Evolutionary conservation across 257 asterid genomes (phyloP).

Genomic region (Cordia subcordata): DNA sequence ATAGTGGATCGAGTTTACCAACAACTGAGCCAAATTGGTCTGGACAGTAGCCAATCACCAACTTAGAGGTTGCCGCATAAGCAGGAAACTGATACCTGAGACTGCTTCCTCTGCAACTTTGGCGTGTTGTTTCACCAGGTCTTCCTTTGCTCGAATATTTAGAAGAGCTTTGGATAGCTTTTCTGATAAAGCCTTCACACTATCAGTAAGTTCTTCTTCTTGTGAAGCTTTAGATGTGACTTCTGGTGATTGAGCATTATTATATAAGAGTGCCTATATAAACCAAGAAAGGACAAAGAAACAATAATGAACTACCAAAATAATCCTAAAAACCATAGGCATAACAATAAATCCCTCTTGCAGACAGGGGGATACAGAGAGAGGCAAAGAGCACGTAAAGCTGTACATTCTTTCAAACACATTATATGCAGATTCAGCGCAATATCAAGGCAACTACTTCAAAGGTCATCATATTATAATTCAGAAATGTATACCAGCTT

Average conservation of each 20-base stretch:
- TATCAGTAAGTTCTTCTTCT: conserved; percentile 40
- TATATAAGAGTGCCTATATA: conserved; percentile 46
- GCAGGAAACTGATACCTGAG: conserved; percentile 46
- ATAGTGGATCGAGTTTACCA: too few species aligned
- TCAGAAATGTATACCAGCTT: too few species aligned
- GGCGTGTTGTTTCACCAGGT: conserved; percentile 82
- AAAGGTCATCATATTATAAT: too few species aligned
- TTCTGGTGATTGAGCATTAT: conserved; percentile 66
- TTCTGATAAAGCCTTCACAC: conserved; percentile 44
- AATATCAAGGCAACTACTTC: too few species aligned
- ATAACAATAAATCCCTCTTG: too few species aligned
- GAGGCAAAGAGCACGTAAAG: too few species aligned
- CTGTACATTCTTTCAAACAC: too few species aligned
- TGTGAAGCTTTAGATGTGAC: conserved; percentile 67
- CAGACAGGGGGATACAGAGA: too few species aligned
- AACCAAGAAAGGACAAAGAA: conserved; percentile 12
- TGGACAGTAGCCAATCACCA: background rate
- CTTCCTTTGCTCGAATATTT: conserved; percentile 65
- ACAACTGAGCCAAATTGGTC: too few species aligned
- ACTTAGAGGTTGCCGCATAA: background rate
- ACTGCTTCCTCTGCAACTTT: conserved; percentile 99
- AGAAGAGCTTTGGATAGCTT: conserved; percentile 76
- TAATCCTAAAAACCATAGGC: too few species aligned
- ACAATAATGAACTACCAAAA: conserved; percentile 1
- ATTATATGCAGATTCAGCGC: too few species aligned